A percentile compares a stretch with the other conserved stretches of the same genome.
phyloP scores from a whole-genome alignment of 2,329 filamentous ascomycete species.

The Calonectria pteridis region DNA sequence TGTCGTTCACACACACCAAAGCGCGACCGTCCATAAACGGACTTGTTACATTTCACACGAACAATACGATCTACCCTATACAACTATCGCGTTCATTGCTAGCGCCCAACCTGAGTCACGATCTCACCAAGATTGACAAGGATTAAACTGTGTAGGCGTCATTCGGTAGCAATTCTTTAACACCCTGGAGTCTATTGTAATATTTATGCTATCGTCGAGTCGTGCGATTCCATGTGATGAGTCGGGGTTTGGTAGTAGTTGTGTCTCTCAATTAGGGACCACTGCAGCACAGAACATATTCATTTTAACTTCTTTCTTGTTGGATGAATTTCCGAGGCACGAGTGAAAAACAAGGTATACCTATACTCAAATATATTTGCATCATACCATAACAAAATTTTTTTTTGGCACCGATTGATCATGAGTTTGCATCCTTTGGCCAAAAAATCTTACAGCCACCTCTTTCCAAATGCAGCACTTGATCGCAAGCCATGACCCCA shows the following conservation, averaged over 20 bases:
- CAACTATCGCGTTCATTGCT: neutral
- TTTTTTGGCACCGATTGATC: neutral
- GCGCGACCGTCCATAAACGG: neutral
- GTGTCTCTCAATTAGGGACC: neutral
- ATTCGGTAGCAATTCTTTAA: neutral
- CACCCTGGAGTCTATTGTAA: neutral
- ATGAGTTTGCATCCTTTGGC: neutral
- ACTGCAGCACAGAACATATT: neutral
- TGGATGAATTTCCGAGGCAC: neutral
- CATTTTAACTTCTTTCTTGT: neutral
- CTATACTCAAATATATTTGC: neutral
- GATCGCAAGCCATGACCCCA: neutral
- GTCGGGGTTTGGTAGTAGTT: neutral
- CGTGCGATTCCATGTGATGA: neutral
- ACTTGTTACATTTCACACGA: neutral
- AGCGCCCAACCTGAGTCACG: neutral
- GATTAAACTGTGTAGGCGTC: neutral
- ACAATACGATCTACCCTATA: neutral
- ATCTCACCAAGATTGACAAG: neutral
- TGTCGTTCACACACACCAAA: neutral
- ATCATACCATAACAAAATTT: neutral
- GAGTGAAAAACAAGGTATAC: neutral
- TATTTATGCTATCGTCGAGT: neutral
- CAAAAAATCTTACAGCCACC: neutral
- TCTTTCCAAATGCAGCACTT: neutral